Evolutionary conservation across 805 yeast species (phyloP).

Genomic region (Ascoidea tarda): DNA sequence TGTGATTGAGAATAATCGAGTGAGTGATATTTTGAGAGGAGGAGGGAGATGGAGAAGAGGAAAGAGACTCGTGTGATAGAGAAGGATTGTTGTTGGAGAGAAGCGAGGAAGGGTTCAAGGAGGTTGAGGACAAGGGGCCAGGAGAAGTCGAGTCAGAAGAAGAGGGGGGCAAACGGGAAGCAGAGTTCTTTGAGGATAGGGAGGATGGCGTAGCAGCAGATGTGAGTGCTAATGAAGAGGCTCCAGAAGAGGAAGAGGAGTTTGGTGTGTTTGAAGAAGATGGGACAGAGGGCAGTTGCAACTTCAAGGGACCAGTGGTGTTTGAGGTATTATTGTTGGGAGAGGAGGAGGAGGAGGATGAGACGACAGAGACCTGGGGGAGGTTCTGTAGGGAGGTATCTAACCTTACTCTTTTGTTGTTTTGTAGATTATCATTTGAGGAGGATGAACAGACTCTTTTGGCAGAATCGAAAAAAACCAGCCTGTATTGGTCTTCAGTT

Average conservation of each 20-base stretch:
- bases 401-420: slow-evolving; percentile 19
- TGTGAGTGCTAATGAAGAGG: background rate
- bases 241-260: too few species aligned
- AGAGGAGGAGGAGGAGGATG: too few species aligned
- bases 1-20: too few species aligned
- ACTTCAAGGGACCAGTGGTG: too few species aligned
- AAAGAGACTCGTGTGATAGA: too few species aligned
- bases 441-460: slow-evolving; percentile 9
- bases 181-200: slow-evolving; percentile 12
- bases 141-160: background rate
- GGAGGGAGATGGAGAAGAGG: too few species aligned
- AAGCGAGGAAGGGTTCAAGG: background rate
- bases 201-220: slow-evolving; percentile 9
- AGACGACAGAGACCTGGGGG: background rate
- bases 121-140: background rate
- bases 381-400: slow-evolving; percentile 10
- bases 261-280: too few species aligned
- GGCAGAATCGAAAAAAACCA: slow-evolving; percentile 16
- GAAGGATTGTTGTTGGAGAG: too few species aligned
- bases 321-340: too few species aligned
- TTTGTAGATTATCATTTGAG: slow-evolving; percentile 11
- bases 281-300: too few species aligned
- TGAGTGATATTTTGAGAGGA: too few species aligned
- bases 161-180: background rate
- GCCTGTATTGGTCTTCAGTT: slow-evolving; percentile 17